Base-by-base conservation (phyloP, 2,329 filamentous ascomycete genomes). In the Colletotrichum tropicicola region DNA sequence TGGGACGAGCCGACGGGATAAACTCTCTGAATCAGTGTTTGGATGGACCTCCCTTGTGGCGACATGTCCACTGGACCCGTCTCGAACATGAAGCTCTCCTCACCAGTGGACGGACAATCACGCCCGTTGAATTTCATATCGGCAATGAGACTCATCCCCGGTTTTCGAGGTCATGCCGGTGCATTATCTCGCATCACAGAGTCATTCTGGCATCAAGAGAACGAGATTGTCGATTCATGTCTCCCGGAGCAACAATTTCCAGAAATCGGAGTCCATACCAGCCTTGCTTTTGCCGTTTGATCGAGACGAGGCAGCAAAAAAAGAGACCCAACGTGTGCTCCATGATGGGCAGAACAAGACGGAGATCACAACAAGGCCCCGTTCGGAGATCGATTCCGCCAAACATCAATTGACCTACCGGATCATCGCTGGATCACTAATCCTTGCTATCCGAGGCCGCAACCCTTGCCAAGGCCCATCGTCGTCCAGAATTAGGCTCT, bases 1-100 rank as follows among this genome's bases (percentile, higher is more conserved):
- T 12, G 51, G 51, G 37, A 53, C 30, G 13, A 53, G 51, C 51
- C 51, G 35, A 21, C 35, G 51, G 51, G 51, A 43, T 53, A 13
- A 28, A 35, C 35, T 25, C 10, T 49, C 45, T 30, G 32, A 51
- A 51, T 23, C 19, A 10, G 27, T 3, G 48, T n/a, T 35, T 6
- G 30, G 48, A 54, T 30, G 35, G 23, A 54, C n/a, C 19, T 35
- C 32, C 32, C 32, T 13, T 15, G 32, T 10, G 10, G 32, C 12
- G 12, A 10, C 32, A 35, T 35, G 32, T 12, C 28, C 32, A 5
- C 3, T 35, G 32, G n/a, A n/a, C n/a, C n/a, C n/a, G n/a, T n/a
- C n/a, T n/a, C n/a, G n/a, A n/a, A n/a, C n/a, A n/a, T n/a, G n/a
- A n/a, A n/a, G 2, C 27, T n/a, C 28, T 19, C 8, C 23, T 30